Percentiles rank a stretch among this genome's conserved stretches.
Conservation (phyloP, 257 asterid genomes). For the Penstemon newberryi region DNA sequence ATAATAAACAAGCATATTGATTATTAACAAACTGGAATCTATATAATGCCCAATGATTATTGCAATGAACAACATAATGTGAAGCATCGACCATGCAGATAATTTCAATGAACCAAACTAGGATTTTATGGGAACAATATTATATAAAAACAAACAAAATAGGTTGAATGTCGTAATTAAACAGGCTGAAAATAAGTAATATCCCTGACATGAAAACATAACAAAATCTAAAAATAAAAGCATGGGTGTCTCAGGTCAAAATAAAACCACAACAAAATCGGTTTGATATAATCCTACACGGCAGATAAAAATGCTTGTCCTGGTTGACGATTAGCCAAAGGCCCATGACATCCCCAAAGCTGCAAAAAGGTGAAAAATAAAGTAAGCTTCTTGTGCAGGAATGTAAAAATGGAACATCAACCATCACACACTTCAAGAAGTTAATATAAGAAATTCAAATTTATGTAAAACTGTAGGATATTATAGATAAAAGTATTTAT, state of each 20-base stretch:
- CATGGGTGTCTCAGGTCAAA: not conserved
- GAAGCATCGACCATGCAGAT: no score
- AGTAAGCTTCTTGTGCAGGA: not conserved
- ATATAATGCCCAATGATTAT: no score
- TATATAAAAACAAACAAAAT: not conserved
- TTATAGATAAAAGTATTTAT: no score
- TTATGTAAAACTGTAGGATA: no score
- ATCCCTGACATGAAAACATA: not conserved
- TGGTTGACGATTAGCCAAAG: conserved; percentile 33
- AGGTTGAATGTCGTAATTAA: not conserved
- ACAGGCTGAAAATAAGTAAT: not conserved
- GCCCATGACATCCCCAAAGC: conserved; percentile 39
- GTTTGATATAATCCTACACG: not conserved
- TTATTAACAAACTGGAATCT: no score
- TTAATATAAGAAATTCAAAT: not conserved
- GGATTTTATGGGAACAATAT: not conserved
- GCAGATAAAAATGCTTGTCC: conserved; percentile 32
- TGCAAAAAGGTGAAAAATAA: conserved; percentile 7
- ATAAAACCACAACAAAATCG: not conserved
- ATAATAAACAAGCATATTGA: no score
- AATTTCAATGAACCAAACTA: no score
- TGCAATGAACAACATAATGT: no score
- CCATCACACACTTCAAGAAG: not conserved
- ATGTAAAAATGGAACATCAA: not conserved
- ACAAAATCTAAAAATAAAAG: no score